phyloP scores from a whole-genome alignment of 192 early-diverging fungal genomes.

The Coemansia javaensis region DNA sequence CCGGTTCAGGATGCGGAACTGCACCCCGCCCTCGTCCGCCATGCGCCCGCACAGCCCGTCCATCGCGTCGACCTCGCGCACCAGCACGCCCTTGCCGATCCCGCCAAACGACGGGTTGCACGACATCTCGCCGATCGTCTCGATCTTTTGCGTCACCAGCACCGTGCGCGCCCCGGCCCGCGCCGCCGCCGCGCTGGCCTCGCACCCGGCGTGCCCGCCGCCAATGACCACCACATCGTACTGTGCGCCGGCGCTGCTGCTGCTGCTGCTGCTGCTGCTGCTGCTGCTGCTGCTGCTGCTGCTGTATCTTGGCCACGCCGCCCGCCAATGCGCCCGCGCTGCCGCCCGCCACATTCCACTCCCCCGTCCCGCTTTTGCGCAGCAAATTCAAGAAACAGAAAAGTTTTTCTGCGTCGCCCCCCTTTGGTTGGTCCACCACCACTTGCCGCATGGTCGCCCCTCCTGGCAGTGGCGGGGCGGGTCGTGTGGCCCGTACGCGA shows the following conservation, averaged over 20 bases:
- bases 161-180: conserved; percentile 67
- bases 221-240: conserved; percentile 78
- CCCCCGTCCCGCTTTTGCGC: too few relatives aligned
- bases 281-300: too few relatives aligned
- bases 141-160: conserved; percentile 66
- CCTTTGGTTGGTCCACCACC: too few relatives aligned
- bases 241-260: conserved; percentile 4
- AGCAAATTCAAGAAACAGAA: too few relatives aligned
- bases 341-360: too few relatives aligned
- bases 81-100: conserved; percentile 75
- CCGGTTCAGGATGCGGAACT: conserved; percentile 75
- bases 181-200: conserved; percentile 74
- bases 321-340: too few relatives aligned
- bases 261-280: not conserved
- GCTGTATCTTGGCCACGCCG: too few relatives aligned
- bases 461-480: too few relatives aligned
- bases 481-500: too few relatives aligned
- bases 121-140: conserved; percentile 83
- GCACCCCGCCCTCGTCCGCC: conserved; percentile 72
- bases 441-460: too few relatives aligned
- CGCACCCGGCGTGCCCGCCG: conserved; percentile 80
- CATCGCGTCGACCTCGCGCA: conserved; percentile 75
- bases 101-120: conserved; percentile 86
- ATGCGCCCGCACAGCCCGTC: conserved; percentile 79
- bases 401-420: too few relatives aligned